Evolutionary conservation across 2,329 filamentous ascomycete genomes (phyloP), one percentile per base, ranked within the genome.

Genomic region (Talaromyces sp.): DNA sequence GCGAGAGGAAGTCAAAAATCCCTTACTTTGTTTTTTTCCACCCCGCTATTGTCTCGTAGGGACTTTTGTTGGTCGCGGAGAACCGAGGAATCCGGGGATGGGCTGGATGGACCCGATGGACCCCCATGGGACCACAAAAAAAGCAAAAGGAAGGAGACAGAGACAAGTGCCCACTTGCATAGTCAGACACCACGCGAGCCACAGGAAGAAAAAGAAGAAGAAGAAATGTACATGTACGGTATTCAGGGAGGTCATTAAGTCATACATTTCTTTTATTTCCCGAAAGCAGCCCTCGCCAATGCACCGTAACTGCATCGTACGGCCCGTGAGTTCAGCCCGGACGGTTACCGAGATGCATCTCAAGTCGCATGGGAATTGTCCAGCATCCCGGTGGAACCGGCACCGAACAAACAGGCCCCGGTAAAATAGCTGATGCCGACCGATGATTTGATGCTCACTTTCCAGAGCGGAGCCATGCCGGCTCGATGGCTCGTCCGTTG

Each of bases 11-110:
- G 14, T 35, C 33, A n/a, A 5, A 5, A 2, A 16, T 35, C 13
- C 33, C n/a, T 14, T 35, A 14, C n/a, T n/a, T n/a, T n/a, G n/a
- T n/a, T n/a, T n/a, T n/a, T n/a, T n/a, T n/a, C n/a, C n/a, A n/a
- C n/a, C n/a, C n/a, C n/a, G n/a, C n/a, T 16, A 35, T 14, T 35
- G 4, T 5, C 4, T 35, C n/a, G n/a, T n/a, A n/a, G n/a, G n/a
- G n/a, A n/a, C n/a, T n/a, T n/a, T n/a, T n/a, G n/a, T n/a, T n/a
- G n/a, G 35, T 37, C 35, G 35, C 20, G 45, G 33, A 30, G n/a
- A 16, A n/a, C 27, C n/a, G 30, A 44, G 43, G 29, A 53, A 52
- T 52, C 55, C 37, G 55, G 55, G 55, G 55, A 49, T 32, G 30
- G 5, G 9, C 24, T 9, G 9, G 24, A 27, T 27, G 24, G 24